Percentiles rank a stretch among this genome's conserved stretches.
phyloP scores from a whole-genome alignment of 2,329 filamentous ascomycete genomes.

The Cladophialophora bantiana region DNA sequence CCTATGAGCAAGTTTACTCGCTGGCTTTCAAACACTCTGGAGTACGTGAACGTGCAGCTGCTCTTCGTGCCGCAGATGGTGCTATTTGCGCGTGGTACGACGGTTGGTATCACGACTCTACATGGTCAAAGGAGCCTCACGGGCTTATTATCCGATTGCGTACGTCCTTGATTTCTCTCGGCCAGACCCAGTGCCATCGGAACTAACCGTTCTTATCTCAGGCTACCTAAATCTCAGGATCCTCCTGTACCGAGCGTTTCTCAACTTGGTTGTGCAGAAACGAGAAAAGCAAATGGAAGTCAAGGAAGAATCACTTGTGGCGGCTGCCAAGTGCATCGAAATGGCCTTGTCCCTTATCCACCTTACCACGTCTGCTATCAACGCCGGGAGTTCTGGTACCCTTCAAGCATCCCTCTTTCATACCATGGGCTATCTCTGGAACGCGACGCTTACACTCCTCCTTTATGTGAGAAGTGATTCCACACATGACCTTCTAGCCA shows the following conservation, averaged over 20 bases:
- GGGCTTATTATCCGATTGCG: slow-evolving; percentile 18
- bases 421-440: slow-evolving; percentile 24
- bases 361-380: slow-evolving; percentile 13
- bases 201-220: background rate
- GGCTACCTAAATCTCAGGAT: slow-evolving; percentile 25
- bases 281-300: slow-evolving; percentile 5
- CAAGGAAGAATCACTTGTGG: slow-evolving; percentile 13
- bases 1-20: slow-evolving; percentile 26
- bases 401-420: slow-evolving; percentile 24
- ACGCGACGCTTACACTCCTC: slow-evolving; percentile 26
- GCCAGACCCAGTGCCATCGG: background rate
- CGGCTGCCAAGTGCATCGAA: slow-evolving; percentile 19
- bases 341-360: slow-evolving; percentile 18
- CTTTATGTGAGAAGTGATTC: slow-evolving; percentile 13
- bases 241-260: slow-evolving; percentile 23
- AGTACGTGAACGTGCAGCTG: slow-evolving; percentile 7
- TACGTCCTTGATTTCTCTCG: background rate
- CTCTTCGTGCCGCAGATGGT: slow-evolving; percentile 11
- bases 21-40: slow-evolving; percentile 11
- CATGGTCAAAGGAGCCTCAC: slow-evolving; percentile 23
- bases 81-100: slow-evolving; percentile 22
- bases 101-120: slow-evolving; percentile 10
- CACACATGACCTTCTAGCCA: slow-evolving; percentile 9
- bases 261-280: slow-evolving; percentile 21
- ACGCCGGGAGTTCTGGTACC: slow-evolving; percentile 12